Conservation (phyloP, 352 stramenopile genomes). For the Globisporangium nodosum region DNA sequence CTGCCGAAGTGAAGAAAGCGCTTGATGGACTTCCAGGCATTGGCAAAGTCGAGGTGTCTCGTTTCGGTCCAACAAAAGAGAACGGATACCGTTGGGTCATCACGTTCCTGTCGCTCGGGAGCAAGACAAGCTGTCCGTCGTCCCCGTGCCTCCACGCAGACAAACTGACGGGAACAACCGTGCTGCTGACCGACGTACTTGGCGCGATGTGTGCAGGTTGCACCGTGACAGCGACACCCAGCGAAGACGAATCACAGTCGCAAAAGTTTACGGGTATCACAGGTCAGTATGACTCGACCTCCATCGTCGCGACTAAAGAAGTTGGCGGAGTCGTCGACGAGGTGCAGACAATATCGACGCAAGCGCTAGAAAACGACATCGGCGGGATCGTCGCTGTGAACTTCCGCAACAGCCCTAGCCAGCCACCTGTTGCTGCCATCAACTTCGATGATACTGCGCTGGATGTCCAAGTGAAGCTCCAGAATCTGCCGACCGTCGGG, state of each 20-base stretch:
- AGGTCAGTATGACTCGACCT: slow-evolving; percentile 33
- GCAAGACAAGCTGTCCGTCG: slow-evolving; percentile 32
- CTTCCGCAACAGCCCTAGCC: slow-evolving; percentile 44
- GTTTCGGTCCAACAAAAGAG: slow-evolving; percentile 39
- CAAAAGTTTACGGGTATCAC: slow-evolving; percentile 25
- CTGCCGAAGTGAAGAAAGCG: slow-evolving; percentile 35
- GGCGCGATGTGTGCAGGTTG: slow-evolving; percentile 39
- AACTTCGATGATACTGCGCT: slow-evolving; percentile 64
- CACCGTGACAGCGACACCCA: slow-evolving; percentile 24
- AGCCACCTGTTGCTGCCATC: slow-evolving; percentile 39
- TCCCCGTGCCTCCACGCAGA: slow-evolving; percentile 60
- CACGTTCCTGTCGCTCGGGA: slow-evolving; percentile 63
- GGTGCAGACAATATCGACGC: slow-evolving; percentile 52
- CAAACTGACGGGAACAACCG: slow-evolving; percentile 29
- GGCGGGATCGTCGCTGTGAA: slow-evolving; percentile 55
- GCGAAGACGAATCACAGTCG: slow-evolving; percentile 32
- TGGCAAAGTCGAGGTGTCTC: slow-evolving; percentile 49
- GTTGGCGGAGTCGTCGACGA: slow-evolving; percentile 55
- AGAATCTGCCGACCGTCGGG: slow-evolving; percentile 57
- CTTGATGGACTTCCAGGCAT: slow-evolving; percentile 44
- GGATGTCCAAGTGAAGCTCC: slow-evolving; percentile 71
- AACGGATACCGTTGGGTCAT: slow-evolving; percentile 68
- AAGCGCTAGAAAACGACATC: slow-evolving; percentile 33
- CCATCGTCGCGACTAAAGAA: slow-evolving; percentile 43
- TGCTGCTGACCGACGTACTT: slow-evolving; percentile 39